Evolutionary conservation across 1,139 yeast genomes (phyloP), one percentile per base, ranked within the genome.

Genomic region (Casaregolazyma suthepensis): DNA sequence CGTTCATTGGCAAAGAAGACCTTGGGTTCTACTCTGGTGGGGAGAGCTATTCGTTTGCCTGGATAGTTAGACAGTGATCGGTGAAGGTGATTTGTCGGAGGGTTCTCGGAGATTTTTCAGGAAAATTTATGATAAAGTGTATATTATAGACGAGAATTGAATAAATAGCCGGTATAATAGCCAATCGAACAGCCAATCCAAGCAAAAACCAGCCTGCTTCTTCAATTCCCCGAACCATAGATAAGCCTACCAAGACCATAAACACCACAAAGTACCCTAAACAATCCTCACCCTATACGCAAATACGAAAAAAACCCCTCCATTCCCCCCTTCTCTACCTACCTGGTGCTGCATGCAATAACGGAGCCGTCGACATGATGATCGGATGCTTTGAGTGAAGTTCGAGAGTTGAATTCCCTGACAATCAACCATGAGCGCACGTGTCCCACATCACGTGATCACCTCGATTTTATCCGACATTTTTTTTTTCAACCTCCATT

Each of bases 1-100:
- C 99, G 88, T 75, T 93, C 99, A 68, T 94, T 93, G 66, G 99
- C 99, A 66, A 93, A 93, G 76, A 93, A 93, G 38, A 93, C 99
- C 72, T 93, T 93, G 62, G 99, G 99, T 72, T 93, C 99, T 29
- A 93, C 96, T 61, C 99, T 81, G 43, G 97, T 95, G 51, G 99
- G 99, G 55, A 94, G 79, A 9, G 99, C 98, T 64, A 93, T 93
- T 75, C 98, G 85, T 73, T 93, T 93, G 60, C 90, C 87, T 61
- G 58, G 31, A 42, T 7, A 13, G 40, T 26, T 26, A 26, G 31
- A 26, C 6, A 26, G n/a, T n/a, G n/a, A n/a, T n/a, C n/a, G n/a
- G n/a, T n/a, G n/a, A n/a, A n/a, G n/a, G n/a, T n/a, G n/a, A n/a
- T n/a, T n/a, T n/a, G n/a, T n/a, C n/a, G n/a, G n/a, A n/a, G n/a